Evolutionary conservation across 192 early-diverging fungal genomes (phyloP).

Genomic region (Entomortierella parvispora): DNA sequence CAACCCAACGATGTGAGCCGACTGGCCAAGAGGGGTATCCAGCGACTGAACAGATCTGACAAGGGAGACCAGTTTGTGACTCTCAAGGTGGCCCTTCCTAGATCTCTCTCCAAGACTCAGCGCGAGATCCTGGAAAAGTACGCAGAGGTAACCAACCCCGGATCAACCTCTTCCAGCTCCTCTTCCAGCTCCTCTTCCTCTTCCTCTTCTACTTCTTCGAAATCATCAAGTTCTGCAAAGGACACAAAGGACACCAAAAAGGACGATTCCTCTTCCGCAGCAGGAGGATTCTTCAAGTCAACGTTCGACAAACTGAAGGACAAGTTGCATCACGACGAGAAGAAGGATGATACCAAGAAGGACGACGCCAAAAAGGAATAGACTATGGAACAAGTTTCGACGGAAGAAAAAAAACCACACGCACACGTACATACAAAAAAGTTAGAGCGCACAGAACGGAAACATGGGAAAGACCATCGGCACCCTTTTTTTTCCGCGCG

Average conservation of each 20-base stretch:
- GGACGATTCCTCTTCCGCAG: conserved; percentile 25
- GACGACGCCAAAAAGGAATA: conserved; percentile 40
- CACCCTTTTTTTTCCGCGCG: too few relatives aligned
- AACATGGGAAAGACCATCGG: too few relatives aligned
- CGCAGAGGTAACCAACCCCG: conserved; percentile 54
- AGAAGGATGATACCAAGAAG: conserved; percentile 42
- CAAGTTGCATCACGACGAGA: conserved; percentile 59
- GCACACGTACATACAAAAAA: too few relatives aligned
- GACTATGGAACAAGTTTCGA: too few relatives aligned
- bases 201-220: not conserved
- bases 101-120: conserved; percentile 54
- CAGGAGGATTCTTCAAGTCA: conserved; percentile 68
- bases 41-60: conserved; percentile 60
- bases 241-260: conserved; percentile 18
- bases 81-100: conserved; percentile 86
- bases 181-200: conserved; percentile 12
- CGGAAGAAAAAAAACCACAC: too few relatives aligned
- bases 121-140: conserved; percentile 72
- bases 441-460: too few relatives aligned
- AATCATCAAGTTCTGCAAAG: conserved; percentile 11
- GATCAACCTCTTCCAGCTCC: not conserved
- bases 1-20: conserved; percentile 91
- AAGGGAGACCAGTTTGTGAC: conserved; percentile 94
- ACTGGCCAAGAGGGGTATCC: conserved; percentile 83
- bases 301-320: conserved; percentile 67